Evolutionary conservation across 1,139 yeast genomes (phyloP).

Genomic region (Arxiozyma slooffiae): DNA sequence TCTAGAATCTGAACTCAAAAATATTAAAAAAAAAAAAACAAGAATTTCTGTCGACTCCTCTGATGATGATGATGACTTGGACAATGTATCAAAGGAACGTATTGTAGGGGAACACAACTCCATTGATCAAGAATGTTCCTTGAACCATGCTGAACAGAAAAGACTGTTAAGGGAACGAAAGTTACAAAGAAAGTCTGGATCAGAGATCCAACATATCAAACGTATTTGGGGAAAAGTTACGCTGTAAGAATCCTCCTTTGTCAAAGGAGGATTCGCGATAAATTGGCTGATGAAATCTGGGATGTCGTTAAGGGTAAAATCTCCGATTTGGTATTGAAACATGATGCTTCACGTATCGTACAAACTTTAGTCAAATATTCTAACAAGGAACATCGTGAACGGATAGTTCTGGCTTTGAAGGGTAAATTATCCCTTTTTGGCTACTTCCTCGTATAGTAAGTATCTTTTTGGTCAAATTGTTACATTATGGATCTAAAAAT

Average conservation of each 20-base stretch:
- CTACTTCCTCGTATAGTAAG: slow-evolving; percentile 90
- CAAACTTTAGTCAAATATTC: slow-evolving; percentile 88
- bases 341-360: slow-evolving; percentile 92
- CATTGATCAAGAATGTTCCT: slow-evolving; percentile 28
- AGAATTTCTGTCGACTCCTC: slow-evolving; percentile 26
- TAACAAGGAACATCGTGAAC: slow-evolving; percentile 66
- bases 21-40: slow-evolving; percentile 25
- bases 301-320: slow-evolving; percentile 64
- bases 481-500: slow-evolving; percentile 84
- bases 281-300: slow-evolving; percentile 80
- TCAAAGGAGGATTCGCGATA: slow-evolving; percentile 70
- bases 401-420: slow-evolving; percentile 58
- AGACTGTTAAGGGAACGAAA: slow-evolving; percentile 73
- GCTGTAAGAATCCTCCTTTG: slow-evolving; percentile 77
- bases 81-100: slow-evolving; percentile 6
- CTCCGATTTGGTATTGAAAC: slow-evolving; percentile 81
- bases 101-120: slow-evolving; percentile 20
- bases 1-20: slow-evolving; percentile 8
- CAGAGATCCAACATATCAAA: slow-evolving; percentile 76
- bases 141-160: slow-evolving; percentile 78
- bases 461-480: slow-evolving; percentile 76
- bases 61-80: slow-evolving; percentile 29
- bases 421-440: slow-evolving; percentile 73
- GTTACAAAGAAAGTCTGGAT: slow-evolving; percentile 75
- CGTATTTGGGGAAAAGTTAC: slow-evolving; percentile 81